Percentiles rank a stretch among this genome's conserved stretches.
phyloP scores from a whole-genome alignment of 169 alveolate genomes.

The Babesia caballi region DNA sequence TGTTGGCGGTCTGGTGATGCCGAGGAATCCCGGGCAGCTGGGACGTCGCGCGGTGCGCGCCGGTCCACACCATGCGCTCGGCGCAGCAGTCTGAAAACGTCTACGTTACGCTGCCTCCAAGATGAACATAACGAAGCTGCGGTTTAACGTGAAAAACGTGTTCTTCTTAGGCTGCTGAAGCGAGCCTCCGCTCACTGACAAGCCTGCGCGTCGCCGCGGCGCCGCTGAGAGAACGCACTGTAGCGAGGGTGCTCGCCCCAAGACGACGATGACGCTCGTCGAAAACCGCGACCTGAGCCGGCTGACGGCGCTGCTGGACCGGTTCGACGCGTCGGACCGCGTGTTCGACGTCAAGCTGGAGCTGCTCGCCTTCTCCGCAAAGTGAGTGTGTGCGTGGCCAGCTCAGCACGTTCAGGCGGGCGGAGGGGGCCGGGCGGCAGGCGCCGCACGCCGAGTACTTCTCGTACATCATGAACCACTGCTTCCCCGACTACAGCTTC shows the following conservation, averaged over 20 bases:
- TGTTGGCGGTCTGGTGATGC: too few relatives aligned
- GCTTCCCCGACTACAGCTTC: slow-evolving; percentile 77
- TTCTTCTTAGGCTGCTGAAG: slow-evolving; percentile 6
- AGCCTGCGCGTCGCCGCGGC: neutral
- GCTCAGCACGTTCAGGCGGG: neutral
- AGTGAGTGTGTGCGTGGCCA: slow-evolving; percentile 2
- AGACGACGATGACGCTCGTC: slow-evolving; percentile 26
- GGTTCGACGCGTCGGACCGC: slow-evolving; percentile 66
- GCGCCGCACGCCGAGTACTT: slow-evolving; percentile 16
- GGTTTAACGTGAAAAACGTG: slow-evolving; percentile 11
- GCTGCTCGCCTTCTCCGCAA: slow-evolving; percentile 41
- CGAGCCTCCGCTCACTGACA: neutral
- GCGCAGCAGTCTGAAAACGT: neutral
- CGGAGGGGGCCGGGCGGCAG: slow-evolving; percentile 10
- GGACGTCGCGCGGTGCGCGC: too few relatives aligned
- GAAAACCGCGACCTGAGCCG: slow-evolving; percentile 55
- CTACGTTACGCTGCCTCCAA: neutral
- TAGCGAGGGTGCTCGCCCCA: neutral
- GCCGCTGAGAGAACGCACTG: too few relatives aligned
- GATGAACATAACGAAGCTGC: slow-evolving; percentile 3
- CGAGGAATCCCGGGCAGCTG: too few relatives aligned
- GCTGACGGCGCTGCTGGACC: slow-evolving; percentile 34
- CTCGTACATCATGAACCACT: slow-evolving; percentile 58
- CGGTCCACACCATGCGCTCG: neutral
- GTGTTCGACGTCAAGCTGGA: slow-evolving; percentile 59